Evolutionary conservation across 371 early-diverging fungal genomes (phyloP).

Genomic region (Umbelopsis sp.): DNA sequence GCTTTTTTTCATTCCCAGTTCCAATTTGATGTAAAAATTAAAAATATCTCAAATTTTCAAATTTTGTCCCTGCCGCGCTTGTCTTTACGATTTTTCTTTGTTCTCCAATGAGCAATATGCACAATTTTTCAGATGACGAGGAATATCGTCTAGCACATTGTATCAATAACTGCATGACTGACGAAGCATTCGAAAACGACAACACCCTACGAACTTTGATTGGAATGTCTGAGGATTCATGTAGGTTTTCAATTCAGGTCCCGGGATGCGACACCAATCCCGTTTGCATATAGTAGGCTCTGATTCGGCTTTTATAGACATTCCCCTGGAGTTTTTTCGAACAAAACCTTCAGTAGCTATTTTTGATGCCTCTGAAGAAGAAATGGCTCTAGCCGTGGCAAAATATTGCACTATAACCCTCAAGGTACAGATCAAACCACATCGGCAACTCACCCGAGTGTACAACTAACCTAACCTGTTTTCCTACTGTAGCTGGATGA

Average conservation of each 20-base stretch:
- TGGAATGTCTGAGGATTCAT: conserved; percentile 1
- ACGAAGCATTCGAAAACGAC: conserved; percentile 4
- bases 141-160: neutral
- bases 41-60: neutral
- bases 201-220: conserved; percentile 5
- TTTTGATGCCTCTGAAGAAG: neutral
- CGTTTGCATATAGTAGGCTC: neutral
- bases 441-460: neutral
- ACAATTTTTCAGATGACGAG: neutral
- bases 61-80: neutral
- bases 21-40: conserved; percentile 18
- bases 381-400: neutral
- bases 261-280: no score
- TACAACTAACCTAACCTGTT: neutral
- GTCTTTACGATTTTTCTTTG: conserved; percentile 1
- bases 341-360: conserved; percentile 5
- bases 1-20: conserved; percentile 2
- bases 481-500: neutral
- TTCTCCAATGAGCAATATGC: conserved; percentile 2
- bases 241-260: neutral
- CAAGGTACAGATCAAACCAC: neutral
- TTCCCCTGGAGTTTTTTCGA: neutral
- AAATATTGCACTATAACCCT: neutral
- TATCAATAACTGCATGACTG: conserved; percentile 4
- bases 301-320: neutral